These are phyloP conservation scores for Hypoxylon sp. DNA, from an alignment of 2,329 filamentous ascomycete genomes.

Conservation along the genomic window DNA sequence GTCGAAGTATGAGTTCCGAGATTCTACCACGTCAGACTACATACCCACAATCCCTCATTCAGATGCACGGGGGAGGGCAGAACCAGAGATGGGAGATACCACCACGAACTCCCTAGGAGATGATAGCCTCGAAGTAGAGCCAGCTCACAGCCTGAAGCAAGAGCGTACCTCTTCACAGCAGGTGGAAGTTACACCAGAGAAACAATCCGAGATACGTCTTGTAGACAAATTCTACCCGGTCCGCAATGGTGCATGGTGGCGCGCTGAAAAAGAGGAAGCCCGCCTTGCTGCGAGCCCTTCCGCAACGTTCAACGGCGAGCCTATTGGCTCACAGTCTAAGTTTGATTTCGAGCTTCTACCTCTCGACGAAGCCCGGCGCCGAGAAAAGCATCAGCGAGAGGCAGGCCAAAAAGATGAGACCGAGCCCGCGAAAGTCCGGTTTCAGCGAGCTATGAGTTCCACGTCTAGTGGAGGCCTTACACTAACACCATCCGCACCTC, in stretches of 20 bases:
- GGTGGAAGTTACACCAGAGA: conserved; percentile 4
- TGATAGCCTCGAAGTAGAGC: not conserved
- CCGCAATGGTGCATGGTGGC: conserved; percentile 17
- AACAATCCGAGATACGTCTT: conserved; percentile 4
- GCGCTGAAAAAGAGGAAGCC: not conserved
- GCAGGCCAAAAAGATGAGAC: conserved; percentile 50
- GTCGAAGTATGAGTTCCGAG: conserved; percentile 52
- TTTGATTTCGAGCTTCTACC: conserved; percentile 52
- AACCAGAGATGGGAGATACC: not conserved
- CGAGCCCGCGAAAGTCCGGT: conserved; percentile 33
- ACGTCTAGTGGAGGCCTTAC: conserved; percentile 10
- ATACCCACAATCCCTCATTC: conserved; percentile 8
- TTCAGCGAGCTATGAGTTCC: conserved; percentile 36
- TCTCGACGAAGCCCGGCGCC: conserved; percentile 47
- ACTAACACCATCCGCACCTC: conserved; percentile 30
- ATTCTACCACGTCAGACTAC: conserved; percentile 50
- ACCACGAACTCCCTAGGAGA: no score
- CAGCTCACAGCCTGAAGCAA: not conserved
- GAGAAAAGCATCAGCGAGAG: conserved; percentile 49
- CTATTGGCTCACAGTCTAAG: conserved; percentile 41
- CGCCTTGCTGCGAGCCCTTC: conserved; percentile 17
- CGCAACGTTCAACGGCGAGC: conserved; percentile 29
- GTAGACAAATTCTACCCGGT: conserved; percentile 35
- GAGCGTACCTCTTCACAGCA: conserved; percentile 5
- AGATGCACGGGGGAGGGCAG: not conserved